Base-by-base conservation (phyloP, 179 eudicot genomes). In the Drosera spatulata region DNA sequence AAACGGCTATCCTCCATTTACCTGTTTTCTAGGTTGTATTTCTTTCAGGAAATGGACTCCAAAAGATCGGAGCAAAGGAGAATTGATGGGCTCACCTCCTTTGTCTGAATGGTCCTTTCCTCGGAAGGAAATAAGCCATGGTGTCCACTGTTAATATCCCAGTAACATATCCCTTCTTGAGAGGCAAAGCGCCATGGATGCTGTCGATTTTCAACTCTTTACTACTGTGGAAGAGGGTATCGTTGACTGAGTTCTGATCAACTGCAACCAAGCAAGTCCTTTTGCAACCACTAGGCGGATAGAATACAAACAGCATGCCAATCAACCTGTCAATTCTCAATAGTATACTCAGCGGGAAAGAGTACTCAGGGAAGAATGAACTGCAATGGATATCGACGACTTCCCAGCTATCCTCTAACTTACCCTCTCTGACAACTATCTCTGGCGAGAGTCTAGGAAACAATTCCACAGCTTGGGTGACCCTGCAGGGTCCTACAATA, bases 381-480 rank as follows among this genome's bases (percentile, higher is more conserved):
- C 97, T 89, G 66, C 99, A 93, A 59, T 89, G 97, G 11, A 97
- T 93, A 77, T 89, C 99, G 40, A 86, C 99, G 47, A 93, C 97
- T 77, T 93, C 99, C 99, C 99, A 93, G 71, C 84, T 81, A 62
- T 93, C 99, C 73, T 86, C 91, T 50, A 89, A 49, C 73, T 95
- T 77, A 38, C 97, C 99, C 69, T 93, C 94, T 11, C 99, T 89
- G 67, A 93, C 99, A 69, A 81, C 77, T 64, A 93, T 68, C 52
- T 78, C 88, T 13, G 98, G 95, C 14, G 86, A 80, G 45, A 80
- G 62, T 6, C 76, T 59, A 13, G 99, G 86, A 65, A 84, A 86
- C 56, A 93, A 65, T 45, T 93, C 99, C 53, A 71, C 89, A 48
- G 80, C 62, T 78, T 93, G 99, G 77, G 90, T 84, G 48, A 93